Conservation (phyloP, 257 asterid genomes). For the Petrea volubilis region DNA sequence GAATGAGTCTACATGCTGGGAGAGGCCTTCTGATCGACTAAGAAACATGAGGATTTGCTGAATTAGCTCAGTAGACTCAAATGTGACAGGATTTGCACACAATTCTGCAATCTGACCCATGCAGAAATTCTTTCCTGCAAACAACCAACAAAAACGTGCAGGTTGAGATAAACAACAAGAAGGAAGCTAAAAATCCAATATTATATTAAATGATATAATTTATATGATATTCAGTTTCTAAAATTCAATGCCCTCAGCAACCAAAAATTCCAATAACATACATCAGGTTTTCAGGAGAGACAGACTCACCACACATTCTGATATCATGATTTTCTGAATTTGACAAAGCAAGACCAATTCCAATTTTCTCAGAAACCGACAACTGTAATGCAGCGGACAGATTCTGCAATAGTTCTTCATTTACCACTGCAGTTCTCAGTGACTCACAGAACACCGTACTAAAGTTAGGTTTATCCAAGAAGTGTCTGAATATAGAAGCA, state of each 20-base stretch:
- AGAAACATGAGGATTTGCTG: slow-evolving; percentile 75
- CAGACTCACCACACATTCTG: slow-evolving; percentile 76
- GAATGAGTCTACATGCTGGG: slow-evolving; percentile 79
- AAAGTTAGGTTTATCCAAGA: slow-evolving; percentile 80
- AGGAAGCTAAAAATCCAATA: not conserved
- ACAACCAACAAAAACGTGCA: slow-evolving; percentile 16
- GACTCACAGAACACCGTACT: slow-evolving; percentile 74
- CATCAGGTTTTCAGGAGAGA: slow-evolving; percentile 15
- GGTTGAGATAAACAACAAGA: slow-evolving; percentile 7
- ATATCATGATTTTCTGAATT: slow-evolving; percentile 68
- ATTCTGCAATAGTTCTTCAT: slow-evolving; percentile 70
- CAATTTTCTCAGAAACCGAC: slow-evolving; percentile 70
- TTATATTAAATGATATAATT: not conserved
- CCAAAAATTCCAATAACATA: not conserved
- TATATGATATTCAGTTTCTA: not conserved
- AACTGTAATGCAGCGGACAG: slow-evolving; percentile 63
- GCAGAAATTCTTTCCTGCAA: slow-evolving; percentile 90
- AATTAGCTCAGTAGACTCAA: slow-evolving; percentile 66
- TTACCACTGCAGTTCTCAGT: slow-evolving; percentile 48
- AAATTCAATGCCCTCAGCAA: slow-evolving; percentile 3
- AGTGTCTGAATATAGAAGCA: slow-evolving; percentile 64
- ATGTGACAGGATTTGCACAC: slow-evolving; percentile 48
- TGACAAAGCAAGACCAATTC: slow-evolving; percentile 85
- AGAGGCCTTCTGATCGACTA: slow-evolving; percentile 81
- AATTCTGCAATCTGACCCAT: slow-evolving; percentile 76